These are phyloP conservation scores for Mortierella sp. DNA, from an alignment of 371 early-diverging fungal species.

Conservation along the genomic window DNA sequence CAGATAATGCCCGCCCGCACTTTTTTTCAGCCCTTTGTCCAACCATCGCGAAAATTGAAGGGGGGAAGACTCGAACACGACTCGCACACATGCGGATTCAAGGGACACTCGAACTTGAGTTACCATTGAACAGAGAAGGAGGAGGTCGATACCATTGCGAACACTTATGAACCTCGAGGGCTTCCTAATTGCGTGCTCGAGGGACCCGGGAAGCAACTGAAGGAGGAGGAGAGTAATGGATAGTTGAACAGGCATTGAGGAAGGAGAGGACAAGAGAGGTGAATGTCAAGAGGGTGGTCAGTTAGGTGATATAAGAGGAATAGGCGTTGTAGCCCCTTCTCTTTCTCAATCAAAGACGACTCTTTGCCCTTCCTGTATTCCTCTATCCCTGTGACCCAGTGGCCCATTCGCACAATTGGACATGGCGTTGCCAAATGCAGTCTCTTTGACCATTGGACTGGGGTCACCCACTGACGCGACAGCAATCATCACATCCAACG, in stretches of 20 bases:
- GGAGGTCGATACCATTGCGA: neutral
- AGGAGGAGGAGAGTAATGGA: neutral
- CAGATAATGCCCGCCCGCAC: neutral
- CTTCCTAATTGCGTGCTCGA: slow-evolving; percentile 27
- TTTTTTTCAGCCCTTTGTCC: neutral
- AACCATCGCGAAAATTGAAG: neutral
- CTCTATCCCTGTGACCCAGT: too few species aligned
- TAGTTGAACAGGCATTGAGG: neutral
- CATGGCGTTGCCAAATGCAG: too few species aligned
- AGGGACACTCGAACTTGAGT: neutral
- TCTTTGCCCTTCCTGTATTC: too few species aligned
- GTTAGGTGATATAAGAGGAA: too few species aligned
- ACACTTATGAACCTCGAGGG: slow-evolving; percentile 5
- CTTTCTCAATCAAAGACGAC: too few species aligned
- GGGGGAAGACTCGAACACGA: neutral
- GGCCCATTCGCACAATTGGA: too few species aligned
- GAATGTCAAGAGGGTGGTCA: too few species aligned
- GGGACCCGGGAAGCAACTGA: neutral
- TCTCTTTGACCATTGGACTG: too few species aligned
- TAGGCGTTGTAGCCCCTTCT: too few species aligned
- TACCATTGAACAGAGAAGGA: neutral
- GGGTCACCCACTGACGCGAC: too few species aligned
- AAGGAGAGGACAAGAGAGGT: neutral
- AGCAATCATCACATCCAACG: too few species aligned
- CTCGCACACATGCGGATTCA: neutral